phyloP scores from a whole-genome alignment of 805 yeast genomes.

The Teunomyces aglyptinius region DNA sequence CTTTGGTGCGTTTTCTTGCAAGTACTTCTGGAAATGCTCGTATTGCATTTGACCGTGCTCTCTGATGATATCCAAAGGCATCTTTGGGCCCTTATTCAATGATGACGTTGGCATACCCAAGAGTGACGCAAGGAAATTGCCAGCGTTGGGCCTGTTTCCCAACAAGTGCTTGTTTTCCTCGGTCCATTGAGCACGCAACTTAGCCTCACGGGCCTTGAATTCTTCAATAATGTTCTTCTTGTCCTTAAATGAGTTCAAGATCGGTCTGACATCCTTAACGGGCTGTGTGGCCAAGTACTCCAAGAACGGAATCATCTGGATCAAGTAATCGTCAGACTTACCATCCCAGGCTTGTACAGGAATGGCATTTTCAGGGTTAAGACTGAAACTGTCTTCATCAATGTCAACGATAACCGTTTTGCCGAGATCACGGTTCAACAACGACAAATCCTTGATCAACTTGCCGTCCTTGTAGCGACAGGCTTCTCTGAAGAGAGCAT shows the following conservation, averaged over 20 bases:
- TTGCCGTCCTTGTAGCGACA: slow-evolving; percentile 87
- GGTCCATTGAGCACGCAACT: slow-evolving; percentile 69
- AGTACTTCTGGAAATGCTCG: slow-evolving; percentile 66
- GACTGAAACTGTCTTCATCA: slow-evolving; percentile 62
- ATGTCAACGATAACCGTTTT: slow-evolving; percentile 82
- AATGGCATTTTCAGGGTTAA: slow-evolving; percentile 95
- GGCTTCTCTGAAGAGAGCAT: slow-evolving; percentile 86
- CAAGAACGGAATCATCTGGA: slow-evolving; percentile 83
- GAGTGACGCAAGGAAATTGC: slow-evolving; percentile 55
- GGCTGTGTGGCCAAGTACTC: slow-evolving; percentile 91
- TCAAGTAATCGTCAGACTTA: slow-evolving; percentile 70
- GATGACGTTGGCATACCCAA: slow-evolving; percentile 55
- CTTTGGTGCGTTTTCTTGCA: slow-evolving; percentile 58
- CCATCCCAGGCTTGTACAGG: slow-evolving; percentile 87
- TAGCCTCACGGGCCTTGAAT: slow-evolving; percentile 72
- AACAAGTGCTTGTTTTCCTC: slow-evolving; percentile 38
- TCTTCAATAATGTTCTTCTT: slow-evolving; percentile 70
- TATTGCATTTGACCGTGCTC: slow-evolving; percentile 92
- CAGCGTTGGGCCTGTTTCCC: slow-evolving; percentile 37
- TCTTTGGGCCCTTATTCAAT: slow-evolving; percentile 53
- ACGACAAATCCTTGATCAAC: slow-evolving; percentile 82
- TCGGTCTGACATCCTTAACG: slow-evolving; percentile 85
- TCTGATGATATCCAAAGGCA: slow-evolving; percentile 86
- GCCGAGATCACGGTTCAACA: slow-evolving; percentile 85
- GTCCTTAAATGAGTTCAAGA: slow-evolving; percentile 69